These are phyloP conservation scores for Pelargonium cotyledonis DNA, from an alignment of 441 rosid genomes.

Conservation along the genomic window DNA sequence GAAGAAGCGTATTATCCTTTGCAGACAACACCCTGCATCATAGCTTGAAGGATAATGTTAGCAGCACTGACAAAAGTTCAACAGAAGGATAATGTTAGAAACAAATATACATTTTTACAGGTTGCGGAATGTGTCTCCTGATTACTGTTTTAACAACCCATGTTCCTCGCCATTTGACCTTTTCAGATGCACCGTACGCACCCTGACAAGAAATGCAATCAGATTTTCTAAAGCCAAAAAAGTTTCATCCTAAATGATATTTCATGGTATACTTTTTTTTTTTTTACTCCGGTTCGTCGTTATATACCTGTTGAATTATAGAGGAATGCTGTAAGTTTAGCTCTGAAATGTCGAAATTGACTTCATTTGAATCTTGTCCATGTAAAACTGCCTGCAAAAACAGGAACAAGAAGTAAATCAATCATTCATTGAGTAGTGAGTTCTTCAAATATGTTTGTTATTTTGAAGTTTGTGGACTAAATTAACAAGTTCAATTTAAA, in stretches of 20 bases:
- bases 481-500: too few species aligned
- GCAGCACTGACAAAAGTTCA: slow-evolving; percentile 3
- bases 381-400: slow-evolving; percentile 34
- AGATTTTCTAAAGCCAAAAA: background rate
- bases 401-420: background rate
- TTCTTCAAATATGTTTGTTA: background rate
- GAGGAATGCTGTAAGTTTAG: slow-evolving; percentile 28
- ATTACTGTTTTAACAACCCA: slow-evolving; percentile 58
- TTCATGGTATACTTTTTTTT: too few species aligned
- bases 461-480: too few species aligned
- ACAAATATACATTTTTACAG: slow-evolving; percentile 32
- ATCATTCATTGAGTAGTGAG: background rate
- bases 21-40: slow-evolving; percentile 50
- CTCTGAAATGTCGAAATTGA: slow-evolving; percentile 46
- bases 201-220: slow-evolving; percentile 29
- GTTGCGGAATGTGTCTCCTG: slow-evolving; percentile 37
- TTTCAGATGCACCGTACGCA: slow-evolving; percentile 44
- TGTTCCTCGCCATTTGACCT: slow-evolving; percentile 60
- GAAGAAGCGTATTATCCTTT: slow-evolving; percentile 41
- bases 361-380: slow-evolving; percentile 37
- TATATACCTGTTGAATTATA: slow-evolving; percentile 33
- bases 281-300: background rate
- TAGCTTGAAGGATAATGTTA: slow-evolving; percentile 8
- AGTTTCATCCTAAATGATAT: background rate
- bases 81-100: background rate